Base-by-base conservation (phyloP, 768 basidiomycete genomes). In the Cyclocybe cylindracea region DNA sequence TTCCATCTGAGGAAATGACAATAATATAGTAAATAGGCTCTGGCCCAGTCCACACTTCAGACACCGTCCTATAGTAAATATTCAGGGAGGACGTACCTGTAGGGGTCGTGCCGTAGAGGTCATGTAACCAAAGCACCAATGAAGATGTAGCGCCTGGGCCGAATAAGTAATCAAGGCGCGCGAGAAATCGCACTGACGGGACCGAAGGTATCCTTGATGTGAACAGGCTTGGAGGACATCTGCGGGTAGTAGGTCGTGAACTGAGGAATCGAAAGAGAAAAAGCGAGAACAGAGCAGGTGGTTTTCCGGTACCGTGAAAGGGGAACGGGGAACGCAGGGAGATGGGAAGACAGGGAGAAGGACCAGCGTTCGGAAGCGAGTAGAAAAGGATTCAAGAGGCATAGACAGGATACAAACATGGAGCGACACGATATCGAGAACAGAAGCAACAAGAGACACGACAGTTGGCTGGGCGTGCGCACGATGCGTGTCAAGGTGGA, bases 11-110 rank as follows among this genome's bases (percentile, higher is more conserved):
- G 73, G 73, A 54, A 72, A 76, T 39, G 67, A 64, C 36, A 66
- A 54, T 68, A 78, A 56, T 78, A 78, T 45, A n/a, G n/a, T n/a
- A 75, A 74, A 59, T 77, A 77, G 11, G 66, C 57, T n/a, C 76
- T 78, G 48, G 8, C 36, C 36, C 38, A 38, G 39, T 31, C n/a
- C 19, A 13, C 19, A 31, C 4, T 16, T 35, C 11, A 43, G 34
- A 32, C n/a, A 33, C 19, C 10, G 16, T 39, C 14, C 47, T 40
- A 35, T n/a, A 29, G 45, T 32, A 29, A 37, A 32, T 1, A 16
- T 16, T 16, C 16, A 44, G 33, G 14, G 18, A 18, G 33, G 33
- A 48, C 66, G 48, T 42, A 70, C 75, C 65, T 77, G 76, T 19
- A 77, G 61, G 61, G 10, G 70, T 72, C 2, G 76, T 78, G 19